Conservation (phyloP, 805 yeast genomes). For the Kodamaea kakaduensis region DNA sequence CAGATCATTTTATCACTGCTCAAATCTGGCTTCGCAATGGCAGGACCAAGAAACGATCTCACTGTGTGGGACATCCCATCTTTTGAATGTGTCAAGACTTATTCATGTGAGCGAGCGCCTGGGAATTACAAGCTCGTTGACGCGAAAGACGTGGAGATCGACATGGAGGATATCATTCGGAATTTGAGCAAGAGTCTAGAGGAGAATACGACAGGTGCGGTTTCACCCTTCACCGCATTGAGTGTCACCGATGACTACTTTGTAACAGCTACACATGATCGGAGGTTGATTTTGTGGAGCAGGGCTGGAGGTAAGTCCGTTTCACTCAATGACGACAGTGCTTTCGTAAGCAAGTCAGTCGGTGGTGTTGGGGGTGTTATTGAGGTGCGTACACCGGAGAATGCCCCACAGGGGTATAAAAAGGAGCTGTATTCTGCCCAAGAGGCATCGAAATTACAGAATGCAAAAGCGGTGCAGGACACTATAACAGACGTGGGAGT, state of each 20-base stretch:
- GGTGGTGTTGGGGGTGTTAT: constrained; percentile 35
- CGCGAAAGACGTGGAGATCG: constrained; percentile 3
- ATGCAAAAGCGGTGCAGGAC: constrained; percentile 47
- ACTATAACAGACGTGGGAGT: constrained; percentile 46
- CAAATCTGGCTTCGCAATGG: constrained; percentile 39
- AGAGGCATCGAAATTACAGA: constrained; percentile 37
- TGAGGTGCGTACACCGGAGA: constrained; percentile 27
- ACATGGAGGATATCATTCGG: constrained; percentile 7
- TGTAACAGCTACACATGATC: constrained; percentile 26
- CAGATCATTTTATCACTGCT: background rate
- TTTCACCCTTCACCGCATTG: constrained; percentile 15
- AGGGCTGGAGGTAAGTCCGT: constrained; percentile 16
- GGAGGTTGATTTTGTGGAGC: constrained; percentile 28
- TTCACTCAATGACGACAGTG: constrained; percentile 18
- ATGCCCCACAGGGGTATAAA: constrained; percentile 6
- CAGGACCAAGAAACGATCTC: constrained; percentile 62
- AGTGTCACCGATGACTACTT: constrained; percentile 11
- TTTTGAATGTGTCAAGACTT: constrained; percentile 25
- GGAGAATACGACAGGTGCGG: too few relatives aligned
- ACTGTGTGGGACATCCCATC: constrained; percentile 74
- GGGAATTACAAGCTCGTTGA: constrained; percentile 1
- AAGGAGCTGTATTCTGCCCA: constrained; percentile 8
- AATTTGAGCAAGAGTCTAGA: too few relatives aligned
- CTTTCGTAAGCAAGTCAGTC: constrained; percentile 17
- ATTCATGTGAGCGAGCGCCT: background rate